phyloP scores from a whole-genome alignment of 2,329 filamentous ascomycete genomes.

The Didymella exigua region DNA sequence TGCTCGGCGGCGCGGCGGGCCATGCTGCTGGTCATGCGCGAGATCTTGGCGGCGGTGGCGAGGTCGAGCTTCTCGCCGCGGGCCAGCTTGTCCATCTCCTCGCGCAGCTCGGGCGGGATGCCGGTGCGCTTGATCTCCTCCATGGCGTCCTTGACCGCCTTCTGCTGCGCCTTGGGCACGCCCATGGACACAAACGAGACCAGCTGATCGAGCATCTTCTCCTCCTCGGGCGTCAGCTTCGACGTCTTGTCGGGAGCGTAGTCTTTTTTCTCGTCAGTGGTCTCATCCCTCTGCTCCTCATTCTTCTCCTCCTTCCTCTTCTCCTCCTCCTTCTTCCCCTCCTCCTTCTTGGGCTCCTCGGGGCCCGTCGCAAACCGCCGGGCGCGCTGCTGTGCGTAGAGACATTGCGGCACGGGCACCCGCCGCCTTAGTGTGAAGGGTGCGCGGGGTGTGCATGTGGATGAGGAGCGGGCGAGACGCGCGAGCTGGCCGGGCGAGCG shows the following conservation, averaged over 20 bases:
- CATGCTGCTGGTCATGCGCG: slow-evolving; percentile 62
- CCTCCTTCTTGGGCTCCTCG: slow-evolving; percentile 40
- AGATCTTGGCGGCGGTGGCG: slow-evolving; percentile 65
- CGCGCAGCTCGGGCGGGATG: slow-evolving; percentile 70
- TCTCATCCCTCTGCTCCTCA: slow-evolving; percentile 48
- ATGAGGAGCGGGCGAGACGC: slow-evolving; percentile 64
- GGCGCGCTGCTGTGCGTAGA: slow-evolving; percentile 52
- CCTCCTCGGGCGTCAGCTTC: slow-evolving; percentile 61
- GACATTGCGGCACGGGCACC: slow-evolving; percentile 50
- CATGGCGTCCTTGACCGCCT: slow-evolving; percentile 65
- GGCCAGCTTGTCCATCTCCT: slow-evolving; percentile 63
- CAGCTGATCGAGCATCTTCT: slow-evolving; percentile 63
- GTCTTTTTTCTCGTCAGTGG: slow-evolving; percentile 50
- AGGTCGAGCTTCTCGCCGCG: slow-evolving; percentile 57
- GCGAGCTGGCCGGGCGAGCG: slow-evolving; percentile 67
- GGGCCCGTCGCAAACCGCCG: slow-evolving; percentile 51
- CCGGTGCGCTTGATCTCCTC: slow-evolving; percentile 69
- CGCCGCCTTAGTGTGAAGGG: slow-evolving; percentile 46
- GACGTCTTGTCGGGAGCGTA: slow-evolving; percentile 44
- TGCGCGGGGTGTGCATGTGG: slow-evolving; percentile 59
- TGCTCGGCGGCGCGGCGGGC: slow-evolving; percentile 58
- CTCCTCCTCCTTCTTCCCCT: slow-evolving; percentile 41
- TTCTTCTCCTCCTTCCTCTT: slow-evolving; percentile 41
- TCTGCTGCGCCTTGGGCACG: slow-evolving; percentile 66
- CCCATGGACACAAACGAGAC: slow-evolving; percentile 62